Conservation (phyloP, 495 filamentous ascomycete genomes). For the Xanthoparmelia taractica region DNA sequence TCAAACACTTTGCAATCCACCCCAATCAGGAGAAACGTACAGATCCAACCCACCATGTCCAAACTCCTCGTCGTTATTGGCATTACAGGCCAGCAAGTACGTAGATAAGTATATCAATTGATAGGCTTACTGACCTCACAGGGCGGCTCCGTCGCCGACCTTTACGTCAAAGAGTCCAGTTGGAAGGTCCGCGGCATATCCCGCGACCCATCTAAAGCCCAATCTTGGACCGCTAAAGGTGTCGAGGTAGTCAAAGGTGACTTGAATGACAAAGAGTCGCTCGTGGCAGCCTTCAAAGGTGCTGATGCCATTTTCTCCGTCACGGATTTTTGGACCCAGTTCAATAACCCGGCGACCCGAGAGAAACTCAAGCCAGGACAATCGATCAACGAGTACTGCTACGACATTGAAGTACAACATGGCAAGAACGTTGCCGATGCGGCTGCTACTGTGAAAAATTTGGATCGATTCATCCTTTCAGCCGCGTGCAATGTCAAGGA, state of each 20-base stretch:
- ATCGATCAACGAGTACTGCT: slow-evolving; percentile 37
- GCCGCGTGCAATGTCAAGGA: not conserved
- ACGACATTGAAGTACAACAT: slow-evolving; percentile 41
- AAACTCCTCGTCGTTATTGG: not conserved
- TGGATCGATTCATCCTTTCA: slow-evolving; percentile 41
- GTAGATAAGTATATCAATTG: not conserved
- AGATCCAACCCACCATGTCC: not conserved
- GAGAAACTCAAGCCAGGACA: slow-evolving; percentile 27
- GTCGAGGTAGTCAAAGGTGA: slow-evolving; percentile 42
- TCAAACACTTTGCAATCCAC: too few species aligned
- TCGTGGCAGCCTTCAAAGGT: slow-evolving; percentile 38
- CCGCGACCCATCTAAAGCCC: slow-evolving; percentile 34
- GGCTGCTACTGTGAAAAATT: slow-evolving; percentile 38
- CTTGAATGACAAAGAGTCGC: slow-evolving; percentile 34
- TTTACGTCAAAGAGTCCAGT: slow-evolving; percentile 31
- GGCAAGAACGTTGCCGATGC: slow-evolving; percentile 44
- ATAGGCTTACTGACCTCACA: slow-evolving; percentile 17
- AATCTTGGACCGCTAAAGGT: slow-evolving; percentile 33
- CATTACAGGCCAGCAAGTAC: not conserved
- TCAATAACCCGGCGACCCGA: slow-evolving; percentile 28
- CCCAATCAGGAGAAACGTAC: not conserved
- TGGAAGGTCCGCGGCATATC: slow-evolving; percentile 41
- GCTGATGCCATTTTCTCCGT: slow-evolving; percentile 43
- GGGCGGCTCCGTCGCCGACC: slow-evolving; percentile 39
- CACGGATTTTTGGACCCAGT: slow-evolving; percentile 42